These are phyloP conservation scores for Lentinus polychrous DNA, from an alignment of 1,284 basidiomycete species.

Conservation along the genomic window DNA sequence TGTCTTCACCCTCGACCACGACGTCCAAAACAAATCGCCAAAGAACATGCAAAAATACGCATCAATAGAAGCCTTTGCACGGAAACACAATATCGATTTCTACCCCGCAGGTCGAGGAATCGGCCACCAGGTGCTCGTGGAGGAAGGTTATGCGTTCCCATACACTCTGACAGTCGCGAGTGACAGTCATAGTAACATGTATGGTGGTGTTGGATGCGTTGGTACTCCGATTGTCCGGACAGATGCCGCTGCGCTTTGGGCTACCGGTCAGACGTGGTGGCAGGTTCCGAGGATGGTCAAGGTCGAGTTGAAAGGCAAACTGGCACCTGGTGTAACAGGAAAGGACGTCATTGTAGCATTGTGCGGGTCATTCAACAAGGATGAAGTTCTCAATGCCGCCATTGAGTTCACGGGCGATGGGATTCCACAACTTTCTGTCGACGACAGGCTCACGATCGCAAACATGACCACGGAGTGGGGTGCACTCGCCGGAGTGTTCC, in stretches of 20 bases:
- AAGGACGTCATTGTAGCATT: constrained; percentile 99
- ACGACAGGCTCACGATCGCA: constrained; percentile 92
- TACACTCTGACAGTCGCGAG: constrained; percentile 91
- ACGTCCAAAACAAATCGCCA: constrained; percentile 94
- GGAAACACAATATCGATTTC: constrained; percentile 85
- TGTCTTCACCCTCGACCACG: constrained; percentile 97
- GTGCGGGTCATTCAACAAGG: constrained; percentile 94
- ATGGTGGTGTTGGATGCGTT: constrained; percentile 95
- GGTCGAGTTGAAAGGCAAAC: constrained; percentile 82
- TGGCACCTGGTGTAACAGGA: constrained; percentile 89
- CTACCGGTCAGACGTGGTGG: constrained; percentile 99
- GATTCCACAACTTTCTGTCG: constrained; percentile 73
- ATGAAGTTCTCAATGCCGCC: constrained; percentile 97
- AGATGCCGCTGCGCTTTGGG: constrained; percentile 95
- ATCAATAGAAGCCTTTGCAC: constrained; percentile 88
- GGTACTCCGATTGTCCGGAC: constrained; percentile 95
- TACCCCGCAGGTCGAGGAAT: constrained; percentile 98
- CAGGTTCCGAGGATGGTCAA: constrained; percentile 96
- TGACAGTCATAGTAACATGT: constrained; percentile 98
- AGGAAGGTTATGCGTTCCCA: constrained; percentile 95
- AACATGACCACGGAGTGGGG: constrained; percentile 99
- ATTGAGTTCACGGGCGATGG: constrained; percentile 98
- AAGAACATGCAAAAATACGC: constrained; percentile 95
- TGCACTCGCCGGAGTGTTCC: constrained; percentile 93
- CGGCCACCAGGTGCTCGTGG: constrained; percentile 91